Percentiles rank a stretch among this genome's conserved stretches.
Conservation (phyloP, 495 filamentous ascomycete species). For the Parathielavia hyrcaniae region DNA sequence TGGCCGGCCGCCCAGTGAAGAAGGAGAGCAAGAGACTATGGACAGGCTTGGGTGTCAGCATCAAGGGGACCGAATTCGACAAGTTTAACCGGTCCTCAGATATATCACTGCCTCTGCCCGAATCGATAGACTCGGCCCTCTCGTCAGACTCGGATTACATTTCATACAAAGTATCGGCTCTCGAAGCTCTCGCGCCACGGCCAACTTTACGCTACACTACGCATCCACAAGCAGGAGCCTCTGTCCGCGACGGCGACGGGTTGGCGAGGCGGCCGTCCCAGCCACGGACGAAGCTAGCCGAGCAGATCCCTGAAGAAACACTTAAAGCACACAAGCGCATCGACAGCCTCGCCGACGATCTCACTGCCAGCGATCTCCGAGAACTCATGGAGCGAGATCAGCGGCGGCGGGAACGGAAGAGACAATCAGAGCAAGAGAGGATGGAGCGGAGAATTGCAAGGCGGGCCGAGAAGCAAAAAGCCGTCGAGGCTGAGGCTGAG, state of each 20-base stretch:
- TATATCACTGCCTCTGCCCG: constrained; percentile 62
- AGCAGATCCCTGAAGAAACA: constrained; percentile 56
- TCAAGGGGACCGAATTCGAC: constrained; percentile 42
- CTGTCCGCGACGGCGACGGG: constrained; percentile 15
- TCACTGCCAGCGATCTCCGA: constrained; percentile 70
- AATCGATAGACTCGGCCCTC: constrained; percentile 66
- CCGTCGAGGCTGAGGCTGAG: constrained; percentile 35
- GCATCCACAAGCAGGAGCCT: constrained; percentile 46
- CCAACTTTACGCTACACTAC: constrained; percentile 71
- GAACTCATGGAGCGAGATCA: constrained; percentile 82
- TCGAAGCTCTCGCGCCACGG: constrained; percentile 70
- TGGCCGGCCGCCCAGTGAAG: constrained; percentile 46
- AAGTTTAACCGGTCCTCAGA: constrained; percentile 62
- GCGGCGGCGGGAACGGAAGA: constrained; percentile 67
- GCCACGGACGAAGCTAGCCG: constrained; percentile 37
- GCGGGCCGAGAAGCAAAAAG: constrained; percentile 60
- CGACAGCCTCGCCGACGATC: constrained; percentile 71
- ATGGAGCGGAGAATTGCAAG: constrained; percentile 61
- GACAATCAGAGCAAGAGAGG: constrained; percentile 62
- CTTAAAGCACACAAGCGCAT: constrained; percentile 64
- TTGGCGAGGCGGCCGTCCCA: constrained; percentile 37
- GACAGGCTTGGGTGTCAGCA: constrained; percentile 39
- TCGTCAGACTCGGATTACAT: constrained; percentile 66
- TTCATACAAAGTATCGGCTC: constrained; percentile 63
- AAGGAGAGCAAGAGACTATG: constrained; percentile 59